Evolutionary conservation across 2,329 filamentous ascomycete species (phyloP).

Genomic region (Coleophoma cylindrospora): DNA sequence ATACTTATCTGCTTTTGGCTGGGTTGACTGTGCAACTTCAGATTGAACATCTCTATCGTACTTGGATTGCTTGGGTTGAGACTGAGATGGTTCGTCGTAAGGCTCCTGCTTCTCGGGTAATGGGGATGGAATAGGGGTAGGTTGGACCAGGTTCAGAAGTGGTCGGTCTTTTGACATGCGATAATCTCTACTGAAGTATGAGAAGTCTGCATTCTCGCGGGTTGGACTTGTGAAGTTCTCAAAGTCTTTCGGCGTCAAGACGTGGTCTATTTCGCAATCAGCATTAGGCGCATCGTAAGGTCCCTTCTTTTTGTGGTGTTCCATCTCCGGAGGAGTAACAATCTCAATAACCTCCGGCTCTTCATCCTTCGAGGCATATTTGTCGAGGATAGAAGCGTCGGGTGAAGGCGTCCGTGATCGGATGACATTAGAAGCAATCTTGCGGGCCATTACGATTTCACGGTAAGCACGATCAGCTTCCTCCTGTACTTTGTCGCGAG

Average conservation of each 20-base stretch:
- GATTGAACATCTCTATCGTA: not conserved
- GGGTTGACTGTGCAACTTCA: not conserved
- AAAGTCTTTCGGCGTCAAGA: slow-evolving; percentile 49
- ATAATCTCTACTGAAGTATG: slow-evolving; percentile 17
- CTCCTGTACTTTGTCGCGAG: slow-evolving; percentile 44
- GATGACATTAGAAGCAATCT: slow-evolving; percentile 45
- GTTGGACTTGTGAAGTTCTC: slow-evolving; percentile 25
- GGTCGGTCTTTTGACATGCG: slow-evolving; percentile 34
- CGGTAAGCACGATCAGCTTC: slow-evolving; percentile 55
- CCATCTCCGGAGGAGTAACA: slow-evolving; percentile 49
- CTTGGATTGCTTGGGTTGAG: slow-evolving; percentile 6
- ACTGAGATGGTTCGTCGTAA: slow-evolving; percentile 6
- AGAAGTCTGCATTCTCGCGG: slow-evolving; percentile 32
- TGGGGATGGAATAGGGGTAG: slow-evolving; percentile 52
- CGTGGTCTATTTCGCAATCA: slow-evolving; percentile 58
- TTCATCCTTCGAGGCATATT: slow-evolving; percentile 34
- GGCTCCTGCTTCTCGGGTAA: slow-evolving; percentile 34
- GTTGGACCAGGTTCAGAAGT: slow-evolving; percentile 54
- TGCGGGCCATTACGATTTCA: slow-evolving; percentile 46
- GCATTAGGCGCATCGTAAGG: slow-evolving; percentile 55
- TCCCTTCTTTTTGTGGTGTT: slow-evolving; percentile 38
- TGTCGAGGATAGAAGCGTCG: slow-evolving; percentile 48
- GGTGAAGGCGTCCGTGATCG: slow-evolving; percentile 47
- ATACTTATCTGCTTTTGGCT: not conserved
- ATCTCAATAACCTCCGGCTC: slow-evolving; percentile 37